phyloP scores from a whole-genome alignment of 1,284 basidiomycete genomes.

The Termitomyces sp. region DNA sequence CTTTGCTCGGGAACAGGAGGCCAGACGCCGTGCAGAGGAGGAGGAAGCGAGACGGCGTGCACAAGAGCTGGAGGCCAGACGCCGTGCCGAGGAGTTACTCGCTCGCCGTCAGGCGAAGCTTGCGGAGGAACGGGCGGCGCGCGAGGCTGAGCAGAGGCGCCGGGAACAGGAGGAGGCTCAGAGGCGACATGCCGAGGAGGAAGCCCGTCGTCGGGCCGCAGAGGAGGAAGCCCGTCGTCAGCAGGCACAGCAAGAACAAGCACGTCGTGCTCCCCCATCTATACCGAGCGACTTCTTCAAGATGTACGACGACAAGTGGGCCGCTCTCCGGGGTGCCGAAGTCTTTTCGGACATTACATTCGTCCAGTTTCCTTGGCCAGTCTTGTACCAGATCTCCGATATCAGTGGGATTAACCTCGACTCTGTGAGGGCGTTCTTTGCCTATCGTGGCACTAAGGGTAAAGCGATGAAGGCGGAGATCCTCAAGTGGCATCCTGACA shows the following conservation, averaged over 20 bases:
- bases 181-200: constrained; percentile 5
- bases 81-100: not conserved
- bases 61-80: not conserved
- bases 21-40: not conserved
- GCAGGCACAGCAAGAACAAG: constrained; percentile 5
- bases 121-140: not conserved
- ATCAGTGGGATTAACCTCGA: constrained; percentile 21
- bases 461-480: constrained; percentile 42
- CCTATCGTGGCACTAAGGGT: constrained; percentile 26
- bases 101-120: constrained; percentile 5
- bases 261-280: not conserved
- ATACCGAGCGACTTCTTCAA: constrained; percentile 1
- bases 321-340: constrained; percentile 26
- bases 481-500: constrained; percentile 52
- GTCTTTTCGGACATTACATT: constrained; percentile 18
- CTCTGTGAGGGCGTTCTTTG: constrained; percentile 35
- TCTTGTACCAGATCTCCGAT: constrained; percentile 22
- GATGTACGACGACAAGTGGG: constrained; percentile 37
- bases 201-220: not conserved
- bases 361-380: constrained; percentile 45
- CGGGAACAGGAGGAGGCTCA: constrained; percentile 1
- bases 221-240: constrained; percentile 7
- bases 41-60: not conserved
- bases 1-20: constrained; percentile 4
- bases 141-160: constrained; percentile 1